Percentiles rank a stretch among this genome's conserved stretches.
phyloP scores from a whole-genome alignment of 2,329 filamentous ascomycete genomes.

The Curvularia sp. region DNA sequence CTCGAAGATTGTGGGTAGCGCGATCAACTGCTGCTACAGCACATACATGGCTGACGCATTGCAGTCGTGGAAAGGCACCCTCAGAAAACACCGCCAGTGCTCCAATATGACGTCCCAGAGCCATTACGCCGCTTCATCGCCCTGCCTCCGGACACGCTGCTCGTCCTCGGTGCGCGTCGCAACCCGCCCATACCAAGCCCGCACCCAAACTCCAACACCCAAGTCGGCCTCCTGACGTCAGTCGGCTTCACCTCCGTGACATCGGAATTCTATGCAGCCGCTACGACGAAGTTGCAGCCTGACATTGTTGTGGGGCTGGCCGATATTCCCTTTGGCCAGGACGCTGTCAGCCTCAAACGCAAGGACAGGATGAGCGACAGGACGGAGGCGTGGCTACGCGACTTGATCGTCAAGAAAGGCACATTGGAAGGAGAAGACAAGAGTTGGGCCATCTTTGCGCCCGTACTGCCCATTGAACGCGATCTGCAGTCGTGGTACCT shows the following conservation, averaged over 20 bases:
- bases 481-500: slow-evolving; percentile 83
- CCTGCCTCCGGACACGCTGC: slow-evolving; percentile 68
- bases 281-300: slow-evolving; percentile 71
- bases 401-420: slow-evolving; percentile 63
- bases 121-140: slow-evolving; percentile 80
- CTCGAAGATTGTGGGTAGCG: slow-evolving; percentile 85
- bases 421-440: slow-evolving; percentile 40
- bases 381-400: slow-evolving; percentile 80
- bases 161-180: slow-evolving; percentile 79
- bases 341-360: slow-evolving; percentile 71
- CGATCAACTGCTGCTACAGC: not conserved
- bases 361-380: slow-evolving; percentile 84
- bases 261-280: slow-evolving; percentile 72
- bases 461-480: slow-evolving; percentile 76
- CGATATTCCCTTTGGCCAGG: slow-evolving; percentile 70
- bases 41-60: slow-evolving; percentile 47
- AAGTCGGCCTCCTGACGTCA: slow-evolving; percentile 81
- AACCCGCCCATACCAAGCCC: slow-evolving; percentile 77
- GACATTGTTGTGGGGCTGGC: slow-evolving; percentile 82
- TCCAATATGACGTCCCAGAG: slow-evolving; percentile 56
- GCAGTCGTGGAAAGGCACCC: slow-evolving; percentile 69
- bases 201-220: slow-evolving; percentile 70
- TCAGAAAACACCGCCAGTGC: slow-evolving; percentile 59
- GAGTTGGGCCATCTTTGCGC: slow-evolving; percentile 60
- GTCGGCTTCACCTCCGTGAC: slow-evolving; percentile 80